phyloP scores from a whole-genome alignment of 2,329 filamentous ascomycete genomes.

The Ceratocystis colombiana region DNA sequence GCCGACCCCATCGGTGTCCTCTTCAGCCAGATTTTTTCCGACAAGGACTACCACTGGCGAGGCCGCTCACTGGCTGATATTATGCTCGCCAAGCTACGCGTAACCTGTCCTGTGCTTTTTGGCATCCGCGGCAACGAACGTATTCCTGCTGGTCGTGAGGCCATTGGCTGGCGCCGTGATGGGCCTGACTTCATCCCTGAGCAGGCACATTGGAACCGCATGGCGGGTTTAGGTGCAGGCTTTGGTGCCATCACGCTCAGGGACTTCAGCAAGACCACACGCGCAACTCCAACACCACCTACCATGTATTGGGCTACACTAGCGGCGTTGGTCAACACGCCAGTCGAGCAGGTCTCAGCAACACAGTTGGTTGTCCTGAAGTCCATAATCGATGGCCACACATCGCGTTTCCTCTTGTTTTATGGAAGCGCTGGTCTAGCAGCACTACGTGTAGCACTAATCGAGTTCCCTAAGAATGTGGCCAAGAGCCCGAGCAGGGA shows the following conservation, averaged over 20 bases:
- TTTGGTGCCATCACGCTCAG: slow-evolving; percentile 75
- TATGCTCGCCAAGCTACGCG: slow-evolving; percentile 72
- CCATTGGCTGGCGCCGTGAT: slow-evolving; percentile 65
- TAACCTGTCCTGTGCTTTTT: slow-evolving; percentile 74
- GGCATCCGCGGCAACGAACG: slow-evolving; percentile 68
- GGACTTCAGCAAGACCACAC: slow-evolving; percentile 62
- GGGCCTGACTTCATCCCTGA: slow-evolving; percentile 52
- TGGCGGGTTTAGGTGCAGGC: slow-evolving; percentile 73
- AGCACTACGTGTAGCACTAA: slow-evolving; percentile 56
- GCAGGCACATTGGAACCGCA: slow-evolving; percentile 67
- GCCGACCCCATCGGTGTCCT: slow-evolving; percentile 75
- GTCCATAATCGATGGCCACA: slow-evolving; percentile 61
- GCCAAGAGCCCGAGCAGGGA: slow-evolving; percentile 41
- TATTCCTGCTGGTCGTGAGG: slow-evolving; percentile 54
- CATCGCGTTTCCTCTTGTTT: slow-evolving; percentile 65
- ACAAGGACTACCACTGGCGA: slow-evolving; percentile 55
- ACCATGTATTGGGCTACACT: slow-evolving; percentile 74
- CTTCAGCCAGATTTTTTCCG: slow-evolving; percentile 63
- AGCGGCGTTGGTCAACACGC: slow-evolving; percentile 65
- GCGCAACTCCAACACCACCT: slow-evolving; percentile 65
- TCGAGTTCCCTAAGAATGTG: slow-evolving; percentile 59
- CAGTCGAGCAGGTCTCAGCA: slow-evolving; percentile 54
- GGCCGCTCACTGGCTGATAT: slow-evolving; percentile 66
- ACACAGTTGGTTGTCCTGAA: slow-evolving; percentile 63
- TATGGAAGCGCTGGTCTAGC: slow-evolving; percentile 70